phyloP scores from a whole-genome alignment of 208 protist species.

The Trichomonas tenax region DNA sequence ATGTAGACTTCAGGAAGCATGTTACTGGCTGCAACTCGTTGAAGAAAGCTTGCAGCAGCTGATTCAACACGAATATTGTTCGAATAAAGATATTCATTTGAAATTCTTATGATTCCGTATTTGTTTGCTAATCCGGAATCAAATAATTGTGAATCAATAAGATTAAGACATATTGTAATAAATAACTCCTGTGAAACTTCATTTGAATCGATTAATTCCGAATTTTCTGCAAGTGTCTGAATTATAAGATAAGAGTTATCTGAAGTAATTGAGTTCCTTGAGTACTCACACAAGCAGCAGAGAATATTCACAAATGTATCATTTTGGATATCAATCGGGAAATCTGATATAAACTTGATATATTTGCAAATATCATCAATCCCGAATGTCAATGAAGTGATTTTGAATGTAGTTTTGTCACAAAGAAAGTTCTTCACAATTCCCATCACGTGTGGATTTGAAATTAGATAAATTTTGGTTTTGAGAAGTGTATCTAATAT shows the following conservation, averaged over 20 bases:
- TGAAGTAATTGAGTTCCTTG: not conserved
- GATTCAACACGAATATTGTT: not conserved
- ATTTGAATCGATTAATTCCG: not conserved
- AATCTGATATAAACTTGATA: not conserved
- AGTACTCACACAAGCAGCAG: not conserved
- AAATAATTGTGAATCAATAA: not conserved
- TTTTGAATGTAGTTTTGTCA: not conserved
- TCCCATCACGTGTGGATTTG: not conserved
- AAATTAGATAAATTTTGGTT: not conserved
- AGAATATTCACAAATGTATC: not conserved
- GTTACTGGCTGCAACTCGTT: not conserved
- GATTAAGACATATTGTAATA: not conserved
- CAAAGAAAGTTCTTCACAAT: not conserved
- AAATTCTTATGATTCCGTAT: not conserved
- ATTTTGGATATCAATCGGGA: not conserved
- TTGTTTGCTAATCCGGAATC: not conserved
- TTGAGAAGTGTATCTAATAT: not conserved
- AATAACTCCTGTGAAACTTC: not conserved
- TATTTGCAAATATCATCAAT: not conserved
- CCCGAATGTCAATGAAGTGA: not conserved
- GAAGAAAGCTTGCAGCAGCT: not conserved
- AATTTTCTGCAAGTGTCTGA: not conserved
- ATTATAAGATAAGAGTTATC: not conserved
- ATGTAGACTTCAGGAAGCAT: not conserved
- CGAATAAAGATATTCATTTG: not conserved